Evolutionary conservation across 1,139 yeast genomes (phyloP), one percentile per base, ranked within the genome.

Genomic region (Yamadazyma mexicana): DNA sequence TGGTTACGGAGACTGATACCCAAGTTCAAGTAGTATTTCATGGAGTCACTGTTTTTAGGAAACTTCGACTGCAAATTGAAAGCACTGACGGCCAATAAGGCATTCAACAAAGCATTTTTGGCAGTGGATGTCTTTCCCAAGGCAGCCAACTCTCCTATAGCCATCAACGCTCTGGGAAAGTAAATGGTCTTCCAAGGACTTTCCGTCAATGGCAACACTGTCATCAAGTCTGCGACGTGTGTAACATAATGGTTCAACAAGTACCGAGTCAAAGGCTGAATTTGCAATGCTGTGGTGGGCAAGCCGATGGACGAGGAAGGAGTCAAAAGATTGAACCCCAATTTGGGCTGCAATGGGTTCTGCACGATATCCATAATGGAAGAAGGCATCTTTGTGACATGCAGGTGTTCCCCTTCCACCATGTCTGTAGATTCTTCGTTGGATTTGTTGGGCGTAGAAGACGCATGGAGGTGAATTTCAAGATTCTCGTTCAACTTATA

Each of bases 181-280:
- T 87, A 87, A 17, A 87, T 80, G 1, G 84, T 82, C 53, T 83
- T 83, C 96, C 96, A 88, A 0, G 96, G 95, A 54, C 87, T 87
- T 47, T 83, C 85, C 0, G 86, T 80, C 37, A 87, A 73, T 1
- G 88, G 87, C 23, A 87, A 83, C 9, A 87, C 95, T 0, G 95
- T 84, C 96, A 88, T 87, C 54, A 85, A 70, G 55, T 87, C 92
- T 0, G 94, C 92, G 1, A 88, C 95, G 46, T 82, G 80, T 12
- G 83, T 78, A n/a, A 80, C 76, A 58, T 87, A 88, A 55, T 88
- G 81, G 46, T 81, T 81, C 33, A 88, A 64, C 33, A 88, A 64
- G 55, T 82, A 85, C 38, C 95, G 54, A 12, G 88, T 78, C 51
- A 81, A 65, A 5, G 88, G 87, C 51, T 79, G 79, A 8, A 83